phyloP scores from a whole-genome alignment of 176 grass and related monocot species.

The Metroxylon sagu region DNA sequence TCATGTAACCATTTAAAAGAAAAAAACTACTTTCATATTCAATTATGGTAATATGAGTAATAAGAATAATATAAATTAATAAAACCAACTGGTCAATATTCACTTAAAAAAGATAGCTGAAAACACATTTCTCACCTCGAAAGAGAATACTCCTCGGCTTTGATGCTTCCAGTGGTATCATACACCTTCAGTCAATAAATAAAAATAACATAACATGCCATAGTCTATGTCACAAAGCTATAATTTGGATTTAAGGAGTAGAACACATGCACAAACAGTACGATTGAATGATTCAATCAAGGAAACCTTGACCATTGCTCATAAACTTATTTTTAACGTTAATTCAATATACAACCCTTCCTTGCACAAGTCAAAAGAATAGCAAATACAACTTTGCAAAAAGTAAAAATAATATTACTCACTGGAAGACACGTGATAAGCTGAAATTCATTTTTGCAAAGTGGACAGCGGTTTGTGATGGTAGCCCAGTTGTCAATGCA shows the following conservation, averaged over 20 bases:
- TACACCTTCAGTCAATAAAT: slow-evolving; percentile 50
- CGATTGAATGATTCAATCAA: no score
- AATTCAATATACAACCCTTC: no score
- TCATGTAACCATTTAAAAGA: no score
- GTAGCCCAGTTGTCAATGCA: slow-evolving; percentile 95
- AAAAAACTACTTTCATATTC: no score
- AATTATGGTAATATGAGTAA: no score
- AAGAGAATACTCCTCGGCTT: slow-evolving; percentile 58
- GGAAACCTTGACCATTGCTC: no score
- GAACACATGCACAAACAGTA: no score
- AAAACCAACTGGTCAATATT: no score
- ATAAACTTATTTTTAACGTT: no score
- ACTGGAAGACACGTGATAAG: slow-evolving; percentile 64
- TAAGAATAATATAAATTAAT: no score
- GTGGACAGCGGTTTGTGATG: slow-evolving; percentile 80
- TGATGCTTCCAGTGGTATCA: slow-evolving; percentile 41
- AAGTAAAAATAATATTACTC: slow-evolving; percentile 28
- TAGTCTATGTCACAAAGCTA: slow-evolving; percentile 3
- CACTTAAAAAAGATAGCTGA: not conserved
- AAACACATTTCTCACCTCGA: slow-evolving; percentile 31
- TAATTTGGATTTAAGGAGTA: no score
- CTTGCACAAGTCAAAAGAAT: no score
- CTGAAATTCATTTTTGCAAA: slow-evolving; percentile 82
- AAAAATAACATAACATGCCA: slow-evolving; percentile 20
- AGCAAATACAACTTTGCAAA: not conserved